Evolutionary conservation across 164 flowering plant species (phyloP), one percentile per base, ranked within the genome.

Genomic region (Nymphaea thermarum): DNA sequence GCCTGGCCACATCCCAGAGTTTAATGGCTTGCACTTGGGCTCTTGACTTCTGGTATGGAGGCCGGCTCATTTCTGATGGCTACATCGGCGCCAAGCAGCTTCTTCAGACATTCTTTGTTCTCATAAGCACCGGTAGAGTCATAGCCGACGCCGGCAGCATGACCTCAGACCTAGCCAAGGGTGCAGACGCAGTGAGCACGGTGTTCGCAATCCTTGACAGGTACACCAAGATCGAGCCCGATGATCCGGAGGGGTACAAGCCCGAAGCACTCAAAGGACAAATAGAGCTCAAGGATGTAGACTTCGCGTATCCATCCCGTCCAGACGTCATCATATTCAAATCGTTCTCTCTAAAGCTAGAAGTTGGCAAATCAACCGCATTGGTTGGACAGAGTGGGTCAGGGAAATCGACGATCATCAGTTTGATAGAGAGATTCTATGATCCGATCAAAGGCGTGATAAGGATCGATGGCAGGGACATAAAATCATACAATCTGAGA

Each of bases 61-160:
- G 88, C 0, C 82, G 67, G 71, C 87, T 92, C 17, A 67, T 89
- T 4, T 66, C 82, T 0, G 65, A 77, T 4, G 91, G 88, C n/a
- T 66, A 78, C 60, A 84, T 90, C 42, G 44, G 81, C 4, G 67
- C 91, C 0, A 82, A 85, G 62, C 85, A 82, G 0, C 74, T 92
- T 2, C 83, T 90, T 36, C 77, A 92, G 75, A 88, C 90, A 1
- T 90, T 88, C 75, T 71, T 86, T 87, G 76, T 92, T 64, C 68
- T 92, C 60, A 83, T 88, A 0, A 87, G 86, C 81, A 90, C 91
- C 0, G 98, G 98, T 2, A 75, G 88, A 0, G 93, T 87, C 70
- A 87, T 92, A 36, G 98, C 96, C 7, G 98, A 92, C 63, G 95
- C 98, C 0, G 96, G 95, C 2, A 84, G 85, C 71, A 87, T 88